Evolutionary conservation across 116 monocot genomes (phyloP).

Genomic region (Thalassia testudinum): DNA sequence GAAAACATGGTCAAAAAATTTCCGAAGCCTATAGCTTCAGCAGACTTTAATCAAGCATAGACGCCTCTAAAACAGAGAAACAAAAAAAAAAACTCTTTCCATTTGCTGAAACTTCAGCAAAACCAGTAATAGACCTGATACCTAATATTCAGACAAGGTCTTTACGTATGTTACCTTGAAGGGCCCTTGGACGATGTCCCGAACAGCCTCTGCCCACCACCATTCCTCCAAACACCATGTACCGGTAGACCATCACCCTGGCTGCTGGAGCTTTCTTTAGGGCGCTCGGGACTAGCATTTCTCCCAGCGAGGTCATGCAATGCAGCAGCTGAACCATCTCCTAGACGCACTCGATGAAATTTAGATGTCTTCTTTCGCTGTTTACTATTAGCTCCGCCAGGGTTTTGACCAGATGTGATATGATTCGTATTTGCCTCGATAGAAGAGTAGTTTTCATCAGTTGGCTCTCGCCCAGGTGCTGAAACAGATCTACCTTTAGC

Average conservation of each 20-base stretch:
- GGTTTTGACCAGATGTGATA: not conserved
- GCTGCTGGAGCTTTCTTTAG: slow-evolving; percentile 8
- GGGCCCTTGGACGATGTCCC: too few species aligned
- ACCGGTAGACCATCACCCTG: slow-evolving; percentile 13
- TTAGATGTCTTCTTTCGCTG: slow-evolving; percentile 50
- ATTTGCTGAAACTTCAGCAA: too few species aligned
- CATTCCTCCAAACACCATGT: slow-evolving; percentile 69
- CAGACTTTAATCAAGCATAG: too few species aligned
- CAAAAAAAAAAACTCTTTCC: too few species aligned
- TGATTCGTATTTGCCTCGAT: not conserved
- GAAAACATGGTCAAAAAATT: too few species aligned
- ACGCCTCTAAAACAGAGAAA: too few species aligned
- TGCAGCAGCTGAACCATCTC: slow-evolving; percentile 31
- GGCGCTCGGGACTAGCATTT: slow-evolving; percentile 16
- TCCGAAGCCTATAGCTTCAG: too few species aligned
- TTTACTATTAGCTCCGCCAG: slow-evolving; percentile 9
- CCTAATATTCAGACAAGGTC: too few species aligned
- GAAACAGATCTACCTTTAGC: slow-evolving; percentile 4
- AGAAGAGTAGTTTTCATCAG: slow-evolving; percentile 1
- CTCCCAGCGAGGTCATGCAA: slow-evolving; percentile 17
- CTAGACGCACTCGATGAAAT: slow-evolving; percentile 50
- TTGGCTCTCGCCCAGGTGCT: slow-evolving; percentile 5
- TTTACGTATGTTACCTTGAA: too few species aligned
- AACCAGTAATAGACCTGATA: too few species aligned
- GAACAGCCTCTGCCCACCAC: slow-evolving; percentile 41